Evolutionary conservation across 345 rosid genomes (phyloP).

Genomic region (Eucalyptus urophylla): DNA sequence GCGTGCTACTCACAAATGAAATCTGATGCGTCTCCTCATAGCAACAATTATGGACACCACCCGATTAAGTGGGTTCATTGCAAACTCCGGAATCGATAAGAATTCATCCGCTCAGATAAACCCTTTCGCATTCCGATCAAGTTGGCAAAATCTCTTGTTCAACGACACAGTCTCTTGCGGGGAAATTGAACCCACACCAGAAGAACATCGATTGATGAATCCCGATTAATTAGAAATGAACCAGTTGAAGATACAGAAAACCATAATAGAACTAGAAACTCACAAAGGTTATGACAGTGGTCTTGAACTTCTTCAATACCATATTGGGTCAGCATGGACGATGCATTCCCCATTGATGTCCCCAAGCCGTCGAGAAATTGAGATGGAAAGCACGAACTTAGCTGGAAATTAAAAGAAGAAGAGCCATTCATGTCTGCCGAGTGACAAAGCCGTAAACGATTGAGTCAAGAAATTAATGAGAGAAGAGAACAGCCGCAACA

Average conservation of each 20-base stretch:
- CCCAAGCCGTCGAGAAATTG: neutral
- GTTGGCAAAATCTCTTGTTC: slow-evolving; percentile 64
- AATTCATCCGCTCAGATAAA: slow-evolving; percentile 67
- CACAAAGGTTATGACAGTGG: slow-evolving; percentile 37
- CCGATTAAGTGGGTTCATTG: slow-evolving; percentile 76
- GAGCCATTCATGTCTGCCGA: neutral
- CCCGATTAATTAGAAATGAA: neutral
- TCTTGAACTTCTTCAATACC: slow-evolving; percentile 64
- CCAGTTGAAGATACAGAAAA: neutral
- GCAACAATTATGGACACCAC: neutral
- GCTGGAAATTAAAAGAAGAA: neutral
- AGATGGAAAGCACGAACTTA: neutral
- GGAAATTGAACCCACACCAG: slow-evolving; percentile 24
- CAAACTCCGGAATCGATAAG: slow-evolving; percentile 62
- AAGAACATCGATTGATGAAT: neutral
- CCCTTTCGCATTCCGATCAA: slow-evolving; percentile 63
- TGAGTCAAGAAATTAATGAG: neutral
- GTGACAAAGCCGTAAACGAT: neutral
- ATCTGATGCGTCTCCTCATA: neutral
- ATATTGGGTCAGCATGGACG: slow-evolving; percentile 62
- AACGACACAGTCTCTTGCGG: slow-evolving; percentile 54
- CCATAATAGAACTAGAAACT: neutral
- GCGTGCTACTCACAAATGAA: neutral
- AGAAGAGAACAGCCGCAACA: neutral
- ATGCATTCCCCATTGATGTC: slow-evolving; percentile 43